Percentiles rank a stretch among this genome's conserved stretches.
Conservation (phyloP, 345 rosid genomes). For the Anastatica hierochuntica region DNA sequence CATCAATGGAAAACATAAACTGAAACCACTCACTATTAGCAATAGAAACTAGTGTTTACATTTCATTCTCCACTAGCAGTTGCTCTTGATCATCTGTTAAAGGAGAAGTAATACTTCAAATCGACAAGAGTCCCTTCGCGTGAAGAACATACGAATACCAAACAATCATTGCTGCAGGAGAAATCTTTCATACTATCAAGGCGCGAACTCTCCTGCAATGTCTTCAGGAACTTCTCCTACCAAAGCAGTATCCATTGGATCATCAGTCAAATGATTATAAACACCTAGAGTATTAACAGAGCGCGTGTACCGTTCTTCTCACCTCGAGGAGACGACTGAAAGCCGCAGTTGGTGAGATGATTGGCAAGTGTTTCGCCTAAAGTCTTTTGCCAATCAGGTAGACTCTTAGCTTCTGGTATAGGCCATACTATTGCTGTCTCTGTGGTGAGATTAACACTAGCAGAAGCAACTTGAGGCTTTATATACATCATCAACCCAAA, state of each 20-base stretch:
- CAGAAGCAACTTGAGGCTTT: slow-evolving; percentile 87
- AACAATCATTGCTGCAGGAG: slow-evolving; percentile 31
- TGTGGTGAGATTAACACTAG: slow-evolving; percentile 80
- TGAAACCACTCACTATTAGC: too few relatives aligned
- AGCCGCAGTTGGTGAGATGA: slow-evolving; percentile 82
- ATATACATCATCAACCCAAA: slow-evolving; percentile 7
- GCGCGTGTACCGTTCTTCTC: slow-evolving; percentile 9
- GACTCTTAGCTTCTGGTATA: slow-evolving; percentile 57
- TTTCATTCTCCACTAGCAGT: too few relatives aligned
- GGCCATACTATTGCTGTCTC: slow-evolving; percentile 97
- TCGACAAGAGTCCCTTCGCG: slow-evolving; percentile 8
- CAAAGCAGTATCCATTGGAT: too few relatives aligned
- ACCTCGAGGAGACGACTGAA: slow-evolving; percentile 79
- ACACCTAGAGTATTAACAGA: background rate
- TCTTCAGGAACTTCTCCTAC: slow-evolving; percentile 82
- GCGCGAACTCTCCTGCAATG: slow-evolving; percentile 55
- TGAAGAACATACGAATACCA: slow-evolving; percentile 2
- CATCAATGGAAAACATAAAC: too few relatives aligned
- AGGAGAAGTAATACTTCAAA: slow-evolving; percentile 37
- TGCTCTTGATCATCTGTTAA: too few relatives aligned
- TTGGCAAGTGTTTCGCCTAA: slow-evolving; percentile 84
- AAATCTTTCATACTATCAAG: slow-evolving; percentile 37
- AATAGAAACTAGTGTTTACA: too few relatives aligned
- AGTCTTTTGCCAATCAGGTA: slow-evolving; percentile 66
- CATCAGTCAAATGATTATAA: background rate